Evolutionary conservation across 768 basidiomycete genomes (phyloP).

Genomic region (Rhodotorula taiwanensis): DNA sequence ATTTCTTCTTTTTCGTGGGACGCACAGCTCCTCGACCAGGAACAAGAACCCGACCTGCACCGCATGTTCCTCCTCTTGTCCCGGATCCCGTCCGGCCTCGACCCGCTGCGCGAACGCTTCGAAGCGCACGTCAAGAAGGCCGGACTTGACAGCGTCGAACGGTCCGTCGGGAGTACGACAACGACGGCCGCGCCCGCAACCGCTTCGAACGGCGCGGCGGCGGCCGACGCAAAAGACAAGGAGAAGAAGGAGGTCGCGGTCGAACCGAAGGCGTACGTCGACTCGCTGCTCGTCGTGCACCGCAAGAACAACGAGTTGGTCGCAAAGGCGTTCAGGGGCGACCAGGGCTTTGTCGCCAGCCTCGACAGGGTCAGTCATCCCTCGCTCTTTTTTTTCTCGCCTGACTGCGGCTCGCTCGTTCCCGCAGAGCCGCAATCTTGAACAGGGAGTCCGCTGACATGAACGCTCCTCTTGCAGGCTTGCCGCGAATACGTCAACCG

Average conservation of each 20-base stretch:
- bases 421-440: not conserved
- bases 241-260: not conserved
- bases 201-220: not conserved
- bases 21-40: constrained; percentile 71
- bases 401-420: not conserved
- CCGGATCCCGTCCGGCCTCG: constrained; percentile 81
- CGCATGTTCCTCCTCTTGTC: constrained; percentile 90
- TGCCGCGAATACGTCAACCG: constrained; percentile 92
- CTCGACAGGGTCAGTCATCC: constrained; percentile 55
- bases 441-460: too few relatives aligned
- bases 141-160: constrained; percentile 72
- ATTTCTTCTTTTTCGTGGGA: too few relatives aligned
- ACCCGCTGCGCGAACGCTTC: constrained; percentile 83
- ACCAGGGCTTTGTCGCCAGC: constrained; percentile 86
- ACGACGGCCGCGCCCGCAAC: constrained; percentile 47
- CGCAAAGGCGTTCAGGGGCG: constrained; percentile 77
- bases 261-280: constrained; percentile 91
- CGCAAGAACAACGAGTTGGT: constrained; percentile 86
- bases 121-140: constrained; percentile 92
- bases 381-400: not conserved
- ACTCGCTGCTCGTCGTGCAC: constrained; percentile 83
- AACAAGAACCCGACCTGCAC: constrained; percentile 89
- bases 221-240: not conserved
- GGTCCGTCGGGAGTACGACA: constrained; percentile 53
- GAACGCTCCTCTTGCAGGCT: constrained; percentile 59